These are phyloP conservation scores for Raffaelea arxii DNA, from an alignment of 2,329 filamentous ascomycete genomes.

Conservation along the genomic window DNA sequence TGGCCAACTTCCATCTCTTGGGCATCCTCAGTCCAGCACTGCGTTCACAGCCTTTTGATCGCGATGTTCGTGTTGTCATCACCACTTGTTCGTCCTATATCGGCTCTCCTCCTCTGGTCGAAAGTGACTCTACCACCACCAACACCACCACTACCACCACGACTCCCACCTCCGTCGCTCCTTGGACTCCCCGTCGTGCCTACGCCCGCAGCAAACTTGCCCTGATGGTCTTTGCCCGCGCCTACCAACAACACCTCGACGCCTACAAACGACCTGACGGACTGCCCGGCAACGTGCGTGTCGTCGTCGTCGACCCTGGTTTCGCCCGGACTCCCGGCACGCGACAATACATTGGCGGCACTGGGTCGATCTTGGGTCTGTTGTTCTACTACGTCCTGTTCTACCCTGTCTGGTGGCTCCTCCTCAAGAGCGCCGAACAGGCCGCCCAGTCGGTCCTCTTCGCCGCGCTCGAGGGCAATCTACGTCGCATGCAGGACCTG, in stretches of 20 bases:
- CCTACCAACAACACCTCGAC: conserved; percentile 87
- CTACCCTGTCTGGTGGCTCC: conserved; percentile 76
- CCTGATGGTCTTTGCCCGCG: conserved; percentile 77
- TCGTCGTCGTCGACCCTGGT: conserved; percentile 82
- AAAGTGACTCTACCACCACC: conserved; percentile 20
- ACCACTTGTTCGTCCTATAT: conserved; percentile 86
- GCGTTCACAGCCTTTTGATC: conserved; percentile 82
- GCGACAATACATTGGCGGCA: conserved; percentile 73
- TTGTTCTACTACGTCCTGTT: conserved; percentile 61
- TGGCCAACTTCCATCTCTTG: conserved; percentile 91
- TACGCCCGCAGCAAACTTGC: conserved; percentile 66
- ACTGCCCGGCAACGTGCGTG: conserved; percentile 69
- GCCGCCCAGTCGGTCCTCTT: conserved; percentile 81
- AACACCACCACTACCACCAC: not conserved
- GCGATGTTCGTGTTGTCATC: conserved; percentile 83
- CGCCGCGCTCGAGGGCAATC: conserved; percentile 71
- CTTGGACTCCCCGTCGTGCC: conserved; percentile 45
- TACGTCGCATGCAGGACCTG: conserved; percentile 40
- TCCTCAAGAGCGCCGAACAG: conserved; percentile 75
- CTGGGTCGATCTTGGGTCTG: conserved; percentile 76
- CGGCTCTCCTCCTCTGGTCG: conserved; percentile 56
- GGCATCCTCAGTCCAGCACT: conserved; percentile 86
- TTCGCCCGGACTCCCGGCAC: conserved; percentile 77
- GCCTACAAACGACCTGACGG: conserved; percentile 76
- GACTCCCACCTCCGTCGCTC: conserved; percentile 27